A percentile compares a stretch with the other conserved stretches of the same genome.
Conservation (phyloP, 805 yeast species). For the Candida broadrunensis region DNA sequence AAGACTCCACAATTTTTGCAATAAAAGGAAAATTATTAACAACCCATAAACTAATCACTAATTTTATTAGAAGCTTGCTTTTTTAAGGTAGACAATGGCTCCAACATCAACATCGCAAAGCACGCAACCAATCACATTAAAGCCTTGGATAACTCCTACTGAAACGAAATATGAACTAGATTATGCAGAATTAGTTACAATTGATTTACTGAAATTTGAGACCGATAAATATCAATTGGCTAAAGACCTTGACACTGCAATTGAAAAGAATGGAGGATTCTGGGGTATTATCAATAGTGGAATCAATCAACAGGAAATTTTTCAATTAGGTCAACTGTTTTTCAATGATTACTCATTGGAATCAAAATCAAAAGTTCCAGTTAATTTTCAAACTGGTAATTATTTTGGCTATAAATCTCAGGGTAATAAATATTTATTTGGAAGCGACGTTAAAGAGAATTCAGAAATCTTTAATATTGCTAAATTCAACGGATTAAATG, state of each 20-base stretch:
- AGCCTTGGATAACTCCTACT: conserved; percentile 20
- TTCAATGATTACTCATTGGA: conserved; percentile 21
- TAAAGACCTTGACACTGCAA: conserved; percentile 21
- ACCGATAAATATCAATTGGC: conserved; percentile 24
- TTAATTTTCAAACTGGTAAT: conserved; percentile 25
- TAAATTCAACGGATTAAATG: conserved; percentile 21
- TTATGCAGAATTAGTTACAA: conserved; percentile 27
- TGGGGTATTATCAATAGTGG: conserved; percentile 27
- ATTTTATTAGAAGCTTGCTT: too few relatives aligned
- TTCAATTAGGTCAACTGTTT: conserved; percentile 25
- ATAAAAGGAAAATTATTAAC: too few relatives aligned
- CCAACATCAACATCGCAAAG: too few relatives aligned
- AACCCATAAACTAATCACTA: too few relatives aligned
- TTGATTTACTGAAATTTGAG: conserved; percentile 25
- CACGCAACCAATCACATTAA: conserved; percentile 2
- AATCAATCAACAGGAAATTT: conserved; percentile 18
- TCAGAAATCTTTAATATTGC: conserved; percentile 30
- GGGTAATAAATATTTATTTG: conserved; percentile 28
- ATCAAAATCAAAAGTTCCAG: conserved; percentile 21
- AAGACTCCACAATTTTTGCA: too few relatives aligned
- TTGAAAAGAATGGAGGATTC: conserved; percentile 25
- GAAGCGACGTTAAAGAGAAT: conserved; percentile 25
- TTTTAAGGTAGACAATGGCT: too few relatives aligned
- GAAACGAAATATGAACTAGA: conserved; percentile 24
- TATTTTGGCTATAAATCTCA: conserved; percentile 31